Conservation (phyloP, 1,284 basidiomycete species). For the Ceratobasidium sp. region DNA sequence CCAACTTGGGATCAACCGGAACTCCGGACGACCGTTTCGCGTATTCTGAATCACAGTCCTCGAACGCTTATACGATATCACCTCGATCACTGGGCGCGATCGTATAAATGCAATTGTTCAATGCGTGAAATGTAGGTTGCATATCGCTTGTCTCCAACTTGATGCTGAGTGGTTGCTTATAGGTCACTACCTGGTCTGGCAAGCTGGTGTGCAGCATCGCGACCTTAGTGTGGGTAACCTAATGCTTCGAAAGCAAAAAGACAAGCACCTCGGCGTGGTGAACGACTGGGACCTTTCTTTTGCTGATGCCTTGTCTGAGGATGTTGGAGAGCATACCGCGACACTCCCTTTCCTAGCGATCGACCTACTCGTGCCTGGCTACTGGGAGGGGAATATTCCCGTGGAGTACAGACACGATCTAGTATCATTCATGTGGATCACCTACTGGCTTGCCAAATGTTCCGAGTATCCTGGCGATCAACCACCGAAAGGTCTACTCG, state of each 20-base stretch:
- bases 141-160: not conserved
- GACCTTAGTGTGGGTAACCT: slow-evolving; percentile 5
- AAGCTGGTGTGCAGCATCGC: not conserved
- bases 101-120: not conserved
- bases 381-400: not conserved
- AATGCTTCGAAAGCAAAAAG: not conserved
- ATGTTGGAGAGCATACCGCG: not conserved
- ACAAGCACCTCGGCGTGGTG: not conserved
- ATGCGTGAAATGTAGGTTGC: slow-evolving; percentile 17
- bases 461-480: not conserved
- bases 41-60: not conserved
- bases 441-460: slow-evolving; percentile 1
- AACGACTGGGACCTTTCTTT: slow-evolving; percentile 24
- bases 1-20: not conserved
- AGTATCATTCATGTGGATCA: slow-evolving; percentile 24
- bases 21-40: not conserved
- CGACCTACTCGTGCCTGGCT: not conserved
- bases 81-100: not conserved
- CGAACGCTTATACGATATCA: not conserved
- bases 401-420: slow-evolving; percentile 18
- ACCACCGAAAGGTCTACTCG: not conserved
- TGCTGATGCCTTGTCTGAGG: not conserved
- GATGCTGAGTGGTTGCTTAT: too few relatives aligned
- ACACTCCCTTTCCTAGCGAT: slow-evolving; percentile 1
- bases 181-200: slow-evolving; percentile 13